Conservation (phyloP, 1,139 yeast genomes). For the Debaryomyces fabryi region DNA sequence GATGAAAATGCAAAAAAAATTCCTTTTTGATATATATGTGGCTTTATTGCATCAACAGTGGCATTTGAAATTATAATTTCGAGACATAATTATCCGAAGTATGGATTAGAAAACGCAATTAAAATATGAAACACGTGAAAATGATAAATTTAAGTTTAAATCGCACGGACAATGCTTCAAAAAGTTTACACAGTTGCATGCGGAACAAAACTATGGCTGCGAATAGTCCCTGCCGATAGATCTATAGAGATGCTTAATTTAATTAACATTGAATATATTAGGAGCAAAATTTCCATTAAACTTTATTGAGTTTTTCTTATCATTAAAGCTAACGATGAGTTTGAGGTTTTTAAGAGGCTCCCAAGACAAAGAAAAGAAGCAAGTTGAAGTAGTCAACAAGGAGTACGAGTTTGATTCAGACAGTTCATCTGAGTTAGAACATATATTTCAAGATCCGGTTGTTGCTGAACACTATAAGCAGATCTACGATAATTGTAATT, state of each 20-base stretch:
- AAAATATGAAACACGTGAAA: not conserved
- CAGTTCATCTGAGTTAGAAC: constrained; percentile 6
- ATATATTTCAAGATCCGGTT: constrained; percentile 25
- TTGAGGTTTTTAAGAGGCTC: constrained; percentile 13
- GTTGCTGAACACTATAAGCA: constrained; percentile 20
- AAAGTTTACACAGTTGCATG: not conserved
- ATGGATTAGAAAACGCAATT: not conserved
- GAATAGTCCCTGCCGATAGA: not conserved
- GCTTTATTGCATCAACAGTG: not conserved
- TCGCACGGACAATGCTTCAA: not conserved
- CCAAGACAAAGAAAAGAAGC: not conserved
- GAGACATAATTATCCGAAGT: not conserved
- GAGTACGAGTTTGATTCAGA: not conserved
- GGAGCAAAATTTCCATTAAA: not conserved
- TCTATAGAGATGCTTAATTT: not conserved
- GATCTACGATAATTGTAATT: constrained; percentile 19
- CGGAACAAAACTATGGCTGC: not conserved
- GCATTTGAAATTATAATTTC: not conserved
- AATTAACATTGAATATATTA: too few relatives aligned
- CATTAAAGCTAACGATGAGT: constrained; percentile 29
- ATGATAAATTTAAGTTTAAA: too few relatives aligned
- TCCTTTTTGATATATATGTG: not conserved
- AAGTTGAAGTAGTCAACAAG: not conserved
- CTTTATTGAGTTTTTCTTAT: too few relatives aligned
- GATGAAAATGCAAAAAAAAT: too few relatives aligned